phyloP scores from a whole-genome alignment of 345 rosid species.

The Aethionema arabicum region DNA sequence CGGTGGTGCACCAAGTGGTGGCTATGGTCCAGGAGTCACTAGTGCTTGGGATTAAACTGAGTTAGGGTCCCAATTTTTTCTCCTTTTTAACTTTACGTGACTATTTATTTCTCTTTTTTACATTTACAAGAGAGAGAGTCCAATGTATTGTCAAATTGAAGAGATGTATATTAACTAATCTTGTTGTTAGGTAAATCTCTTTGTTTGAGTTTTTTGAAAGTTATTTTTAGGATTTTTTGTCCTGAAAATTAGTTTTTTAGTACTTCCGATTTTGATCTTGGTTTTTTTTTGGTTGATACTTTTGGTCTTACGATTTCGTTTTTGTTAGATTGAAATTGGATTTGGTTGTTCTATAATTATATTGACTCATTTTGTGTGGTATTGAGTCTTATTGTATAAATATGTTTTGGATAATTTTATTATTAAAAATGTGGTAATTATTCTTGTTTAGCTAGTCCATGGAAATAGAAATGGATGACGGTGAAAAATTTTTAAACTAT shows the following conservation, averaged over 20 bases:
- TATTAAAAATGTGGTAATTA: too few relatives aligned
- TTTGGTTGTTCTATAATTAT: not conserved
- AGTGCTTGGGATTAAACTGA: constrained; percentile 81
- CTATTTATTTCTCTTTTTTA: constrained; percentile 26
- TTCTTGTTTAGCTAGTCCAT: too few relatives aligned
- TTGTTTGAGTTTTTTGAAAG: constrained; percentile 27
- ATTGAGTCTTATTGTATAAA: too few relatives aligned
- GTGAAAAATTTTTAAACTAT: too few relatives aligned
- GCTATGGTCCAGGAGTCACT: constrained; percentile 49
- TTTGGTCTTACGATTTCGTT: constrained; percentile 37
- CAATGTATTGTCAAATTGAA: constrained; percentile 32
- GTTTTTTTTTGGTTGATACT: constrained; percentile 8
- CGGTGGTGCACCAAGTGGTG: constrained; percentile 30
- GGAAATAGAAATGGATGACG: too few relatives aligned
- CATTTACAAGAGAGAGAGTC: constrained; percentile 31
- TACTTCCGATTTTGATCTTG: constrained; percentile 37
- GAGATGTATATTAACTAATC: constrained; percentile 32
- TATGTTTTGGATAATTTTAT: too few relatives aligned
- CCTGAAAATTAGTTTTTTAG: constrained; percentile 34
- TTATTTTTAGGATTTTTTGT: constrained; percentile 37
- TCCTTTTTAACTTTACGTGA: constrained; percentile 18
- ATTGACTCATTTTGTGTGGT: too few relatives aligned
- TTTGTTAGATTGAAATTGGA: constrained; percentile 33
- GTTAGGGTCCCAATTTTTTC: constrained; percentile 30
- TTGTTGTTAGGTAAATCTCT: constrained; percentile 31